Percentiles rank a stretch among this genome's conserved stretches.
These are phyloP conservation scores for Coemansia sp. DNA, from an alignment of 192 early-diverging fungal genomes.

Conservation along the genomic window DNA sequence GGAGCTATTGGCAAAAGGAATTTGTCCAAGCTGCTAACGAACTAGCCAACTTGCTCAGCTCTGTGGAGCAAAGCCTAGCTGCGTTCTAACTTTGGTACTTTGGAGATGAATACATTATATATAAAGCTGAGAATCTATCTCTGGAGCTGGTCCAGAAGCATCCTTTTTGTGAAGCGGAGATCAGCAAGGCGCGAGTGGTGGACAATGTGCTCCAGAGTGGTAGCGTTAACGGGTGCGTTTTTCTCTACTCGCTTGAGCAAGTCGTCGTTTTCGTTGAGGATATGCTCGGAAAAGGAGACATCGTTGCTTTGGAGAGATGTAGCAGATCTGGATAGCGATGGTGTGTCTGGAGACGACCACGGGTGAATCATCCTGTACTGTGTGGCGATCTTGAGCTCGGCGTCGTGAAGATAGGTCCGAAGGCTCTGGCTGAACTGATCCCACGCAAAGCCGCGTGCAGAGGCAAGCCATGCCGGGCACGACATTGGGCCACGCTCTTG, in stretches of 20 bases:
- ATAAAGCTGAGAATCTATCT: too few species aligned
- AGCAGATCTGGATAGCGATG: not conserved
- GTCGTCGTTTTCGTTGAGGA: slow-evolving; percentile 16
- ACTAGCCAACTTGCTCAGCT: slow-evolving; percentile 26
- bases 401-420: slow-evolving; percentile 23
- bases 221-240: slow-evolving; percentile 14
- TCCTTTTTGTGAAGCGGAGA: slow-evolving; percentile 22
- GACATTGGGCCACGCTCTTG: not conserved
- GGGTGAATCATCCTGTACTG: slow-evolving; percentile 29
- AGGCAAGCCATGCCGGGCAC: slow-evolving; percentile 38
- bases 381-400: slow-evolving; percentile 29
- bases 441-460: slow-evolving; percentile 41
- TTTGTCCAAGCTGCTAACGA: slow-evolving; percentile 16
- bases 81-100: too few species aligned
- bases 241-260: slow-evolving; percentile 16
- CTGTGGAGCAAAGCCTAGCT: slow-evolving; percentile 11
- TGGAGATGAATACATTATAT: not conserved
- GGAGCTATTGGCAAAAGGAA: slow-evolving; percentile 28
- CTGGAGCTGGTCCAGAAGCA: slow-evolving; percentile 16
- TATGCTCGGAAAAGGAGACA: slow-evolving; percentile 1
- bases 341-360: slow-evolving; percentile 17
- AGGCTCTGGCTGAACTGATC: slow-evolving; percentile 42
- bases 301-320: not conserved
- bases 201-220: slow-evolving; percentile 40
- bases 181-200: slow-evolving; percentile 36